A percentile compares a stretch with the other conserved stretches of the same genome.
phyloP scores from a whole-genome alignment of 257 asterid genomes.

The Solanum neorickii region DNA sequence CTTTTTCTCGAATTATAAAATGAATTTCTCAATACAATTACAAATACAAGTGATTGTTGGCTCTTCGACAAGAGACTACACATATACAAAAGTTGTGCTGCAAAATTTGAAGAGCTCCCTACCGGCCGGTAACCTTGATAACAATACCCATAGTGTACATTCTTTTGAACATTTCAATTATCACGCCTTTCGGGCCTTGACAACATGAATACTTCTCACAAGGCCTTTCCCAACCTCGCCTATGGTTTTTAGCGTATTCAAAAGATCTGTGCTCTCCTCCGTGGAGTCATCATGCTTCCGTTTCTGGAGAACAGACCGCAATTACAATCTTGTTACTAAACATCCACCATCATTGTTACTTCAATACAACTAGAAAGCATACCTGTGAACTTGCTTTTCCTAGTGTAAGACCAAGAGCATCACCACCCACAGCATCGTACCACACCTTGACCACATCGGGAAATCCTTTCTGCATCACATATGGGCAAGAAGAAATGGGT shows the following conservation, averaged over 20 bases:
- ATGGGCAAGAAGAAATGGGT: background rate
- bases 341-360: background rate
- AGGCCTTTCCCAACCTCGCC: slow-evolving; percentile 86
- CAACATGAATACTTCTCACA: slow-evolving; percentile 56
- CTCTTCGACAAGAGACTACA: background rate
- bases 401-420: slow-evolving; percentile 84
- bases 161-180: background rate
- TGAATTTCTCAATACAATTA: background rate
- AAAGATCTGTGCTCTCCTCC: slow-evolving; percentile 25
- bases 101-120: background rate
- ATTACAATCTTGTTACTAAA: background rate
- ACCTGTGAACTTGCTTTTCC: slow-evolving; percentile 51
- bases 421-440: slow-evolving; percentile 91
- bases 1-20: background rate
- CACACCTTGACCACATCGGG: slow-evolving; percentile 68
- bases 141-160: background rate
- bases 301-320: slow-evolving; percentile 42
- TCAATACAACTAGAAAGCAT: background rate
- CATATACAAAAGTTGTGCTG: background rate
- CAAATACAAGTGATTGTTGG: background rate
- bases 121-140: background rate
- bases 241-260: slow-evolving; percentile 43
- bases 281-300: slow-evolving; percentile 41
- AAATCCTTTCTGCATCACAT: slow-evolving; percentile 50
- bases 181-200: slow-evolving; percentile 52